These are phyloP conservation scores for Hirschioporus abietinus DNA, from an alignment of 768 basidiomycete genomes.

Conservation along the genomic window DNA sequence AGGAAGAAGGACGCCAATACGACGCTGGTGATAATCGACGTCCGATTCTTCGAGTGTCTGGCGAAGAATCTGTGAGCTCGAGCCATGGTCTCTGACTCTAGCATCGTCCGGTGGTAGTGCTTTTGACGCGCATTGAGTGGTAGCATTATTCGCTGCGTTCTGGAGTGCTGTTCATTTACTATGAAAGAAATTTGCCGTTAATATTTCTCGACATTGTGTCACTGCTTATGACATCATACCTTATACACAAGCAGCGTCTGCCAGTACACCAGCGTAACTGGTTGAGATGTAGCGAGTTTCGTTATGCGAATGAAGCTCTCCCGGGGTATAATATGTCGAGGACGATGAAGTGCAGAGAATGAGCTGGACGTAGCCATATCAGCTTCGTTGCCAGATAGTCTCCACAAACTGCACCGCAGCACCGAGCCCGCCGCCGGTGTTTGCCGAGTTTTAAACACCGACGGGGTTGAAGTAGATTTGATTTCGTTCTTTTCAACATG, in stretches of 20 bases:
- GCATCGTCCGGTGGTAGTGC: background rate
- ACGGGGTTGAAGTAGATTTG: too few species aligned
- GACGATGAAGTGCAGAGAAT: background rate
- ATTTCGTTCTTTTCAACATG: too few species aligned
- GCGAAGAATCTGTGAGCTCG: background rate
- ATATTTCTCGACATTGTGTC: too few species aligned
- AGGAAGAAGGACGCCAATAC: background rate
- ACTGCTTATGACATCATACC: too few species aligned
- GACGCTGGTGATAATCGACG: background rate
- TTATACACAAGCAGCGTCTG: too few species aligned
- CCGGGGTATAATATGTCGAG: background rate
- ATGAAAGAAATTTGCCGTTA: too few species aligned
- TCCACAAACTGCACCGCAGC: background rate
- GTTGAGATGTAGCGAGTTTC: too few species aligned
- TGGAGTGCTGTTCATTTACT: too few species aligned
- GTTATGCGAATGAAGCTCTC: background rate
- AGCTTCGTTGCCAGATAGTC: slow-evolving; percentile 2
- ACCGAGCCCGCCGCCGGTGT: background rate
- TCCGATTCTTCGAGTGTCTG: background rate
- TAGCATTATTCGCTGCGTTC: background rate
- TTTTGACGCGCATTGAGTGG: background rate
- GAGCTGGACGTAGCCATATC: background rate
- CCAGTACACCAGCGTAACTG: too few species aligned
- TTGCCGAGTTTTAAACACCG: background rate
- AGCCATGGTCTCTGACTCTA: background rate